phyloP scores from a whole-genome alignment of 768 basidiomycete species.

The Thelephora ganbajun region DNA sequence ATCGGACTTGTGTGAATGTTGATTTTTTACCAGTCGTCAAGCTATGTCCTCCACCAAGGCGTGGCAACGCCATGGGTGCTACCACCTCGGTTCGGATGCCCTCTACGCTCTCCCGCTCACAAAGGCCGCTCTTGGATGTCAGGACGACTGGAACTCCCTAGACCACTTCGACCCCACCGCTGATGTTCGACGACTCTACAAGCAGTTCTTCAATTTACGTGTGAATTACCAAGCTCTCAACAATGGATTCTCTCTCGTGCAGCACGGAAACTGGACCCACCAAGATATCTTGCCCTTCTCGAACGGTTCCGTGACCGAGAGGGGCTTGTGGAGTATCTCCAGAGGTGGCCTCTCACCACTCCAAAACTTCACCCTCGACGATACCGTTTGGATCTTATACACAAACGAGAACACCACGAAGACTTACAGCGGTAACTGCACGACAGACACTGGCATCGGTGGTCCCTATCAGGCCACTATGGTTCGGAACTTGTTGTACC shows the following conservation, averaged over 20 bases:
- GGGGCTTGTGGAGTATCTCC: constrained; percentile 78
- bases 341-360: constrained; percentile 42
- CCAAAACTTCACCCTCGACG: constrained; percentile 50
- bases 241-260: constrained; percentile 75
- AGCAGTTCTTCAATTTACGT: constrained; percentile 63
- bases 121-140: constrained; percentile 64
- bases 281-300: constrained; percentile 73
- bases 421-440: constrained; percentile 53
- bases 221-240: constrained; percentile 56
- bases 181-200: constrained; percentile 57
- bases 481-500: constrained; percentile 67
- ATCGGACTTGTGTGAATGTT: too few species aligned
- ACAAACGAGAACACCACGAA: constrained; percentile 72
- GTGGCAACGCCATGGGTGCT: constrained; percentile 92
- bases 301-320: constrained; percentile 64
- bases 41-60: constrained; percentile 75
- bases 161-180: constrained; percentile 92
- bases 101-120: constrained; percentile 91
- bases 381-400: constrained; percentile 69
- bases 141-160: constrained; percentile 84
- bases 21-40: constrained; percentile 50
- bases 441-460: constrained; percentile 48
- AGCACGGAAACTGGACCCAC: constrained; percentile 77
- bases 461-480: constrained; percentile 57
- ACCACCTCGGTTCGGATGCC: constrained; percentile 77